Percentiles rank a stretch among this genome's conserved stretches.
Evolutionary conservation across 31 red algal species (phyloP).

Genomic region (Porphyra umbilicalis): DNA sequence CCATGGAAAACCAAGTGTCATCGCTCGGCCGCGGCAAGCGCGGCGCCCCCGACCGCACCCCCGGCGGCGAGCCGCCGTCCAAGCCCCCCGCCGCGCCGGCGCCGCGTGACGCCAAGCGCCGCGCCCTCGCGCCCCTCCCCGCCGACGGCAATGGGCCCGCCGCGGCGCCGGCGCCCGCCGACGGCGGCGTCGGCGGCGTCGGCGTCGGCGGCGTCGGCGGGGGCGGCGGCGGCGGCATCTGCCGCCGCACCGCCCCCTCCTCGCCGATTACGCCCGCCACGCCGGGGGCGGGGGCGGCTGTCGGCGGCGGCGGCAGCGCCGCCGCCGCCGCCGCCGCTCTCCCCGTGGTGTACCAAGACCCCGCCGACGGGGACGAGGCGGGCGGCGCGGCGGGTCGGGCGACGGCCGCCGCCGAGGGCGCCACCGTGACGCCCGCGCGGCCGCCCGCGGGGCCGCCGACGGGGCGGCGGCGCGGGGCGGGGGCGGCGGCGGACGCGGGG

Average conservation of each 20-base stretch:
- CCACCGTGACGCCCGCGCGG: not conserved
- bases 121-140: not conserved
- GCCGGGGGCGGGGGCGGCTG: not conserved
- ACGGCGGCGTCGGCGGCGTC: not conserved
- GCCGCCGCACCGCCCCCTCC: not conserved
- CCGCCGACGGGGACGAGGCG: not conserved
- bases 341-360: not conserved
- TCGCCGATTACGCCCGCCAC: not conserved
- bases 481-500: not conserved
- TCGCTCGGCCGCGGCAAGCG: not conserved
- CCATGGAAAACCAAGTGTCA: not conserved
- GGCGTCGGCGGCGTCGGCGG: not conserved
- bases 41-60: not conserved
- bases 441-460: not conserved
- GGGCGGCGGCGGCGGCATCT: not conserved
- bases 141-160: not conserved
- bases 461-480: not conserved
- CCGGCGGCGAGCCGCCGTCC: not conserved
- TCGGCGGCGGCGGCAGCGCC: not conserved
- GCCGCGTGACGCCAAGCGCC: not conserved
- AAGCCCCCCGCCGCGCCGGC: not conserved
- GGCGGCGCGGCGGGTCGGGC: not conserved
- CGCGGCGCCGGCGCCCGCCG: not conserved
- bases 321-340: not conserved
- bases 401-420: not conserved